Evolutionary conservation across 495 filamentous ascomycete genomes (phyloP).

Genomic region (Penicillium canescens): DNA sequence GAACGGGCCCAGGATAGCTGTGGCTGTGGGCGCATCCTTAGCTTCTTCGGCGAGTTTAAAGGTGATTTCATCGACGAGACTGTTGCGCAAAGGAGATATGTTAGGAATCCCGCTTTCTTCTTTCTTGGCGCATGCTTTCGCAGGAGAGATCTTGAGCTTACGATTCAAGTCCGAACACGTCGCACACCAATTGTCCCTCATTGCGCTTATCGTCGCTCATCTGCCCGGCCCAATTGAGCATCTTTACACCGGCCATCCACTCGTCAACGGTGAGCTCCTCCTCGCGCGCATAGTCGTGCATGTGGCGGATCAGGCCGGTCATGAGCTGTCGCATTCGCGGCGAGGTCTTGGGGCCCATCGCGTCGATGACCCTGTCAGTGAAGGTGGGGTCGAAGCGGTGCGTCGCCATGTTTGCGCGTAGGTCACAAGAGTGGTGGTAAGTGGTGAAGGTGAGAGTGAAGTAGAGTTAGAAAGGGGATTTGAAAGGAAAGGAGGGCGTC

Average conservation of each 20-base stretch:
- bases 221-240: slow-evolving; percentile 72
- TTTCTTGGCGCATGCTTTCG: not conserved
- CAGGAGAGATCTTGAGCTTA: slow-evolving; percentile 24
- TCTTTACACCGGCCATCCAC: slow-evolving; percentile 45
- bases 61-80: slow-evolving; percentile 76
- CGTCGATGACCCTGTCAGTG: slow-evolving; percentile 68
- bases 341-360: slow-evolving; percentile 66
- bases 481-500: not conserved
- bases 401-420: slow-evolving; percentile 29
- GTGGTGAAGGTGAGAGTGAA: not conserved
- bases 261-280: slow-evolving; percentile 49
- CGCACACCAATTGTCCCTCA: slow-evolving; percentile 70
- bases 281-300: slow-evolving; percentile 52
- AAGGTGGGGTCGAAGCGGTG: slow-evolving; percentile 58
- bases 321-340: slow-evolving; percentile 52
- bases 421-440: not conserved
- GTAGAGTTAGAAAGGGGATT: not conserved
- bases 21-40: slow-evolving; percentile 58
- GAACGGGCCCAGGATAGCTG: slow-evolving; percentile 76
- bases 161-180: slow-evolving; percentile 73
- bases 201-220: slow-evolving; percentile 73
- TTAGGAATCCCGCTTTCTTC: not conserved
- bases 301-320: slow-evolving; percentile 42
- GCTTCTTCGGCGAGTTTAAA: slow-evolving; percentile 58
- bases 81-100: slow-evolving; percentile 7